Evolutionary conservation across 2,329 filamentous ascomycete species (phyloP).

Genomic region (Gliomastix tumulicola): DNA sequence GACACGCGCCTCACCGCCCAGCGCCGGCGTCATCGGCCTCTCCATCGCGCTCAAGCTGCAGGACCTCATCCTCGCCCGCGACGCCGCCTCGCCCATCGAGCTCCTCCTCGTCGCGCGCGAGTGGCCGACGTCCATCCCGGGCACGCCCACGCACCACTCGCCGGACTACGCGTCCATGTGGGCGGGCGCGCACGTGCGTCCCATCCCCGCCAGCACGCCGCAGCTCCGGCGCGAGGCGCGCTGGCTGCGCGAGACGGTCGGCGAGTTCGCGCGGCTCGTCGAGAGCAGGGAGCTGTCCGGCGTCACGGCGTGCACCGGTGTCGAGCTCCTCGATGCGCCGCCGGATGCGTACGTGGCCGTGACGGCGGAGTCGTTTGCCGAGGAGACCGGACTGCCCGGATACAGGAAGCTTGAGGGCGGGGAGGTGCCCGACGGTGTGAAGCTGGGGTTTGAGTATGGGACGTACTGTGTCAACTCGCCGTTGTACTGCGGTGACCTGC

Average conservation of each 20-base stretch:
- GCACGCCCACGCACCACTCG: conserved; percentile 17
- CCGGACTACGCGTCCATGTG: conserved; percentile 48
- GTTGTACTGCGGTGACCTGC: conserved; percentile 35
- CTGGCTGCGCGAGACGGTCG: conserved; percentile 19
- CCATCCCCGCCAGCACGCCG: conserved; percentile 30
- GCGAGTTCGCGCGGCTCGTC: conserved; percentile 13
- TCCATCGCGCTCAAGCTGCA: conserved; percentile 39
- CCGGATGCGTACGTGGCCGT: conserved; percentile 25
- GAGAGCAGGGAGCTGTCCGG: conserved; percentile 25
- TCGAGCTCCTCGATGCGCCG: conserved; percentile 45
- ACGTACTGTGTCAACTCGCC: conserved; percentile 46
- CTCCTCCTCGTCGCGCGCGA: conserved; percentile 21
- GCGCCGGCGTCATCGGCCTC: conserved; percentile 47
- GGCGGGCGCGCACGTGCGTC: conserved; percentile 50
- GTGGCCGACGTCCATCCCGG: conserved; percentile 25
- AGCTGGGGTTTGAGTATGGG: conserved; percentile 31
- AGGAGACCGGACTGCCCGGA: conserved; percentile 17
- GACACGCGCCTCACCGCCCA: background rate
- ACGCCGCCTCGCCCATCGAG: conserved; percentile 1
- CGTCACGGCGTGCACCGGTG: conserved; percentile 38
- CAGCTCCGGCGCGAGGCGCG: conserved; percentile 21
- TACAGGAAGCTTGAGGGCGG: conserved; percentile 17
- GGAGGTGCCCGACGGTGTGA: conserved; percentile 33
- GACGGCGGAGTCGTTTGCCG: conserved; percentile 13
- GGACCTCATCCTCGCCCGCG: conserved; percentile 4